These are phyloP conservation scores for Amanita thiersii DNA, from an alignment of 768 basidiomycete species.

Conservation along the genomic window DNA sequence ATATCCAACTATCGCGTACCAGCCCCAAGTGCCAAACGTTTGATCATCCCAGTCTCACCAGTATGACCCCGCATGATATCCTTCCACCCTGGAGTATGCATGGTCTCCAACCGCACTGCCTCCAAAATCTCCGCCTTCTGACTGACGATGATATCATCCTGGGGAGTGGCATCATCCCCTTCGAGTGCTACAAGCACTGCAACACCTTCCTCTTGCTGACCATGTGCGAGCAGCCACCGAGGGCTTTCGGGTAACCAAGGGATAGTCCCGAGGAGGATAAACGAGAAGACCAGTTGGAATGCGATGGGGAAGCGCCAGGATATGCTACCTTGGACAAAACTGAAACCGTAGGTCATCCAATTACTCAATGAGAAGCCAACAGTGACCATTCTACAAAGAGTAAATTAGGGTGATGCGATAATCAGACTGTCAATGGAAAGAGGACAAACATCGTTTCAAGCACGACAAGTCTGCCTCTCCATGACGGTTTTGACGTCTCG, in stretches of 20 bases:
- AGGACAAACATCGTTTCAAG: constrained; percentile 38
- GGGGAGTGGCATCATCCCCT: constrained; percentile 24
- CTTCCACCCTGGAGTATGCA: constrained; percentile 30
- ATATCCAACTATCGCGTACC: no score
- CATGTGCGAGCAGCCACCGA: constrained; percentile 42
- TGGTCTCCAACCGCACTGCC: constrained; percentile 34
- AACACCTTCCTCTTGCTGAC: constrained; percentile 31
- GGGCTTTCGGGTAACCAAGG: constrained; percentile 44
- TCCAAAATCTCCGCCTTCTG: constrained; percentile 35
- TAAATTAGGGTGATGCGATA: background rate
- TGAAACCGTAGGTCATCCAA: constrained; percentile 48
- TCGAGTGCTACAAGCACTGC: constrained; percentile 34
- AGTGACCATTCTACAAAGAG: constrained; percentile 33
- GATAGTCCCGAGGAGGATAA: constrained; percentile 33
- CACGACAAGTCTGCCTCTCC: constrained; percentile 40
- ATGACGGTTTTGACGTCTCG: constrained; percentile 39
- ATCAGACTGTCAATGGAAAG: background rate
- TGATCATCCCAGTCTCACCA: constrained; percentile 38
- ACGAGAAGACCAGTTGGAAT: constrained; percentile 39
- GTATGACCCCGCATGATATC: constrained; percentile 32
- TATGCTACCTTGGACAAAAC: constrained; percentile 32
- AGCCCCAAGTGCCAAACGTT: constrained; percentile 32
- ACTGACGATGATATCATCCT: constrained; percentile 28
- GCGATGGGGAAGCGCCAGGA: constrained; percentile 45
- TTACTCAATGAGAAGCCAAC: constrained; percentile 43